phyloP scores from a whole-genome alignment of 2,329 filamentous ascomycete genomes.

The Colletotrichum incanum region DNA sequence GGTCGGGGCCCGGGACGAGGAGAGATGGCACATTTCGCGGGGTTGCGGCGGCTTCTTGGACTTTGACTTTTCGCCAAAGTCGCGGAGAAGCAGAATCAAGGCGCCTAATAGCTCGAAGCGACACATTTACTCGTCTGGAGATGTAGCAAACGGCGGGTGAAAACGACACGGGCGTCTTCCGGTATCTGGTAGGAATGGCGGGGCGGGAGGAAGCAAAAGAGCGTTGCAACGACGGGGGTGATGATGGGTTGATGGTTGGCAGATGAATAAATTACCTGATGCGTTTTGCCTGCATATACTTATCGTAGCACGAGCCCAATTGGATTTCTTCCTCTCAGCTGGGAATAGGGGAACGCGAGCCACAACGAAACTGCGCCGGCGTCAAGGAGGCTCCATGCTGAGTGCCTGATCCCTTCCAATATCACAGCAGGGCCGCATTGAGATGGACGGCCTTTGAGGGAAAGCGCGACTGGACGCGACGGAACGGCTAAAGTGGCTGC shows the following conservation, averaged over 20 bases:
- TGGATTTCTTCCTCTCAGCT: not conserved
- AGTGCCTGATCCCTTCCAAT: conserved; percentile 23
- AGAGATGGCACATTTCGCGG: conserved; percentile 31
- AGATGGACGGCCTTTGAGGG: conserved; percentile 12
- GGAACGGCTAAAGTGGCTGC: conserved; percentile 31
- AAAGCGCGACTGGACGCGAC: conserved; percentile 38
- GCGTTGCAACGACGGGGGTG: conserved; percentile 5
- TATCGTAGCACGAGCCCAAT: conserved; percentile 16
- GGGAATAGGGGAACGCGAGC: conserved; percentile 29
- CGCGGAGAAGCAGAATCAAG: conserved; percentile 64
- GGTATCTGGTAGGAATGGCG: not conserved
- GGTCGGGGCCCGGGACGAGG: conserved; percentile 38
- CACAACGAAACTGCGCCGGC: conserved; percentile 22
- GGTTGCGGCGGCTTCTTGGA: conserved; percentile 49
- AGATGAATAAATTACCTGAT: conserved; percentile 23
- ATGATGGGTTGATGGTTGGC: conserved; percentile 9
- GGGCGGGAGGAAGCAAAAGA: conserved; percentile 4
- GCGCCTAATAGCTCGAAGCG: conserved; percentile 68
- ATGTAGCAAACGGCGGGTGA: not conserved
- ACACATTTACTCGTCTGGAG: conserved; percentile 59
- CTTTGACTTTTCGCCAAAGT: conserved; percentile 58
- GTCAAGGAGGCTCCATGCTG: conserved; percentile 42
- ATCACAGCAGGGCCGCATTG: conserved; percentile 32
- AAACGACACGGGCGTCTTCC: not conserved
- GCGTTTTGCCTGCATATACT: conserved; percentile 3